Evolutionary conservation across 2,329 filamentous ascomycete genomes (phyloP), one percentile per base, ranked within the genome.

Genomic region (Talaromyces albobiverticillius): DNA sequence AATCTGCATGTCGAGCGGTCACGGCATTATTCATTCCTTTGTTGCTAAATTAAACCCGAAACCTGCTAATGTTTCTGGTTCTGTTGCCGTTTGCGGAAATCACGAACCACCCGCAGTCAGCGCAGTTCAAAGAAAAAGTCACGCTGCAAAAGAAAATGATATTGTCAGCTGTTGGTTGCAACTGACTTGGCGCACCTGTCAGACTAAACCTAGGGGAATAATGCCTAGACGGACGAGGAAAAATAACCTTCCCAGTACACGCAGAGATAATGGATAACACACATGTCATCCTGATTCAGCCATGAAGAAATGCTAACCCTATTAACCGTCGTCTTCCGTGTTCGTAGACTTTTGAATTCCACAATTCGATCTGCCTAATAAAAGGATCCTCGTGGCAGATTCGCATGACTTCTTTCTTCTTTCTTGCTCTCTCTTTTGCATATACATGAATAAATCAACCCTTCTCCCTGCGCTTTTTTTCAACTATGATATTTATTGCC

Each of bases 231-330:
- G n/a, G n/a, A 23, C 25, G 20, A 16, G 14, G 25, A 8, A 31
- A n/a, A 41, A 22, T 32, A 50, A 42, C 47, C 11, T 50, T 10
- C 26, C 5, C 26, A 29, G 26, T n/a, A n/a, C n/a, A n/a, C n/a
- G n/a, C n/a, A n/a, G n/a, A n/a, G n/a, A 32, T 26, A n/a, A 20
- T n/a, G 23, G 66, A 70, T 66, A 64, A 56, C 61, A 66, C 64
- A 13, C 26, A 50, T 51, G 53, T 46, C 53, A 51, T 55, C 41
- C 53, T 56, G 54, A 53, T 46, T 53, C 38, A 47, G 45, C 23
- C 8, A 32, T 41, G 16, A n/a, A 34, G 31, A 34, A 34, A 34
- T 34, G 9, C 7, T 34, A 34, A 34, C n/a, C 31, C 10, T 34
- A 14, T 52, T 59, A 57, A 59, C 59, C 54, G 62, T 70, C 59